These are phyloP conservation scores for Heliamphora pulchella DNA, from an alignment of 179 eudicot genomes.

Conservation along the genomic window DNA sequence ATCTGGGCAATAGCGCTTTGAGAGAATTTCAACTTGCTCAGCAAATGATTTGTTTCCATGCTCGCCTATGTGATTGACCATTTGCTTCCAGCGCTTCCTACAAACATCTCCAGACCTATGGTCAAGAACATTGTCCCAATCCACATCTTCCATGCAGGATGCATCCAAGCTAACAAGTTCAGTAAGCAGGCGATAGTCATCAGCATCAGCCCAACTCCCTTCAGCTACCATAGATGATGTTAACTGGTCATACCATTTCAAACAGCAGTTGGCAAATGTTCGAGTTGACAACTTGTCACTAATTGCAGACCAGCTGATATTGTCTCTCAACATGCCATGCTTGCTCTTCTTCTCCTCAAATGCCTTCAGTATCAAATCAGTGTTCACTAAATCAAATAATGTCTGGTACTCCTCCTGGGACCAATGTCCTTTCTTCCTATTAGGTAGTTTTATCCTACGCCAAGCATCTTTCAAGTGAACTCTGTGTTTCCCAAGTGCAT, in stretches of 20 bases:
- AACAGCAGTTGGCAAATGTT: background rate
- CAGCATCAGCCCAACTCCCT: conserved; percentile 18
- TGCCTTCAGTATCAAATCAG: conserved; percentile 12
- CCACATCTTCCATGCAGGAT: conserved; percentile 59
- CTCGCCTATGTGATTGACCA: conserved; percentile 51
- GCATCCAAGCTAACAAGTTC: conserved; percentile 45
- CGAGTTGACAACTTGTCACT: conserved; percentile 18
- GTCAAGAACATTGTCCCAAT: conserved; percentile 61
- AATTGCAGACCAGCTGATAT: conserved; percentile 14
- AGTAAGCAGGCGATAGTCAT: conserved; percentile 44
- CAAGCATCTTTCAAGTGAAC: conserved; percentile 17
- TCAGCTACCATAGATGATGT: conserved; percentile 18
- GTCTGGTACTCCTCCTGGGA: conserved; percentile 17
- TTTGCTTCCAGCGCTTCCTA: conserved; percentile 48
- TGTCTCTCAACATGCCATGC: conserved; percentile 21
- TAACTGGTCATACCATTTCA: conserved; percentile 20
- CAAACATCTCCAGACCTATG: conserved; percentile 38
- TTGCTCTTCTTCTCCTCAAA: conserved; percentile 19
- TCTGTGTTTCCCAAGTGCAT: conserved; percentile 13
- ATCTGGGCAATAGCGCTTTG: conserved; percentile 47
- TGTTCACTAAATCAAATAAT: conserved; percentile 18
- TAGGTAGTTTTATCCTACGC: conserved; percentile 12
- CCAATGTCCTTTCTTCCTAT: conserved; percentile 12
- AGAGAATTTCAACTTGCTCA: conserved; percentile 53
- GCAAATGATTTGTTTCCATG: conserved; percentile 40